Conservation (phyloP, 2,329 filamentous ascomycete genomes). For the Pezicula neosporulosa region DNA sequence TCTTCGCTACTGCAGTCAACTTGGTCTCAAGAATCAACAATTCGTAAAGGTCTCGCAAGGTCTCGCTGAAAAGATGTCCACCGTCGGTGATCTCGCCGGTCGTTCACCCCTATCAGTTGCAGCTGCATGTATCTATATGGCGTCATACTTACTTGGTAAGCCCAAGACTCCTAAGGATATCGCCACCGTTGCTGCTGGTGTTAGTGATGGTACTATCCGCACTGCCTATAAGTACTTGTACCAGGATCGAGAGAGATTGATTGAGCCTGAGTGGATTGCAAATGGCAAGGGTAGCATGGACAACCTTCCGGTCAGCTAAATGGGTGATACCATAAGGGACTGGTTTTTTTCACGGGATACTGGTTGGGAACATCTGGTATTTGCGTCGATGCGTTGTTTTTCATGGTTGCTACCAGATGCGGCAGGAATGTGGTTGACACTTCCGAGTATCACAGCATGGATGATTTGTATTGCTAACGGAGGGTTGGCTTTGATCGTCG, state of each 20-base stretch:
- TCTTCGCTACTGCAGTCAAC: constrained; percentile 82
- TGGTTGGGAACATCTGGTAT: background rate
- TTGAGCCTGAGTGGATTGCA: constrained; percentile 72
- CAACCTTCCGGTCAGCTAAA: constrained; percentile 54
- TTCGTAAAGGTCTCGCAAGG: constrained; percentile 78
- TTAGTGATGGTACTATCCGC: constrained; percentile 95
- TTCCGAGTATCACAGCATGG: background rate
- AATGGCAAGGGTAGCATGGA: constrained; percentile 68
- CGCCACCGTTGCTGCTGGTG: constrained; percentile 75
- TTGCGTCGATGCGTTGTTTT: background rate
- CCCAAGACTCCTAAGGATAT: constrained; percentile 83
- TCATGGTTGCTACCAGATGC: background rate
- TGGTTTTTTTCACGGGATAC: background rate
- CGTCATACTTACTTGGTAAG: constrained; percentile 80
- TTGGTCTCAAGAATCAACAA: constrained; percentile 68
- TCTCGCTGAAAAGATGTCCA: constrained; percentile 73
- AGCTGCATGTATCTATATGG: constrained; percentile 95
- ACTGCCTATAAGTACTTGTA: constrained; percentile 92
- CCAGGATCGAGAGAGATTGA: constrained; percentile 66
- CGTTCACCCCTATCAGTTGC: constrained; percentile 92
- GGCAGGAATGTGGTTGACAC: background rate
- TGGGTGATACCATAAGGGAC: constrained; percentile 23
- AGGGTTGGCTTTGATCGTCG: too few species aligned
- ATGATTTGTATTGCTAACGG: too few species aligned
- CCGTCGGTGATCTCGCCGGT: constrained; percentile 75